Base-by-base conservation (phyloP, 768 basidiomycete species). In the Lyophyllum semitale region DNA sequence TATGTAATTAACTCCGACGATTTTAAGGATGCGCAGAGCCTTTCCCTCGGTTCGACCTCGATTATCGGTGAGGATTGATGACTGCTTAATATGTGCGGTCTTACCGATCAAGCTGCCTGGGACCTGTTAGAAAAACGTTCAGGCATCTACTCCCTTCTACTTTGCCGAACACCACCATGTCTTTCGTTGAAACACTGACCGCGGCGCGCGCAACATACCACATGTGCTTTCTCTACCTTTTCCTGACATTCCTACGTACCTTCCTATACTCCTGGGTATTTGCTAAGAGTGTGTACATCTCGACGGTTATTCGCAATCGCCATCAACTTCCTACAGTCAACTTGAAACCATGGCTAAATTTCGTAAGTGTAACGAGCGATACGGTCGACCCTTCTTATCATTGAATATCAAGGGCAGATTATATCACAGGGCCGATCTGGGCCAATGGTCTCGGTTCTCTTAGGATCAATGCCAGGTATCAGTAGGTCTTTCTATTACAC, bases 331-430 rank as follows among this genome's bases (percentile, higher is more conserved):
- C 80, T 6, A 51, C 61, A 3, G 55, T 71, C n/a, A n/a, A n/a
- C n/a, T n/a, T n/a, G n/a, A 77, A 80, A 58, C 78, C 80, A 1
- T 83, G 81, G 81, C 62, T 26, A 77, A 74, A 62, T 82, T 80
- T 56, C 70, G 73, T 25, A 72, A 77, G 44, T 81, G 79, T 75
- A n/a, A n/a, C n/a, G n/a, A n/a, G n/a, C n/a, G n/a, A n/a, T n/a
- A n/a, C n/a, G n/a, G n/a, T n/a, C n/a, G n/a, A n/a, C n/a, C n/a
- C n/a, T n/a, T n/a, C n/a, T n/a, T n/a, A n/a, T n/a, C n/a, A n/a
- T n/a, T n/a, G n/a, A n/a, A n/a, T 43, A 35, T 38, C 29, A 53
- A 29, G 43, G 51, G 9, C 51, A 45, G 13, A 4, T 20, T 2
- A 50, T 54, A n/a, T 45, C 29, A 38, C 42, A 78, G n/a, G n/a